Conservation (phyloP, 768 basidiomycete species). For the Lactarius deliciosus region DNA sequence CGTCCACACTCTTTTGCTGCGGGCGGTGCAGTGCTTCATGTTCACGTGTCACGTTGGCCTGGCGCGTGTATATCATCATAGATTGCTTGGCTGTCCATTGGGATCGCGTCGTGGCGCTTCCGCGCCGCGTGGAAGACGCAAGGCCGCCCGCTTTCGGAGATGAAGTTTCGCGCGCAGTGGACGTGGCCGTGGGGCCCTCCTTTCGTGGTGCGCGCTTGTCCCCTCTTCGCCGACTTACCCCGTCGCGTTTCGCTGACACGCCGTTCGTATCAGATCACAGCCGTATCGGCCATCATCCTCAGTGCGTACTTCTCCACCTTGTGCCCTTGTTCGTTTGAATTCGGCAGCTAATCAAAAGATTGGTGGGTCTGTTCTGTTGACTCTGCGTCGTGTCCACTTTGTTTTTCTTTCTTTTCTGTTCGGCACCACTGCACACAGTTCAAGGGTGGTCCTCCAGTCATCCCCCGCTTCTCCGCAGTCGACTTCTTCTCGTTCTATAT, state of each 20-base stretch:
- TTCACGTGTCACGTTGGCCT: background rate
- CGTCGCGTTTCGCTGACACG: conserved; percentile 13
- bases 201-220: conserved; percentile 57
- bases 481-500: conserved; percentile 81
- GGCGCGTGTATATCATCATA: conserved; percentile 32
- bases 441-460: conserved; percentile 85
- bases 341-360: no score
- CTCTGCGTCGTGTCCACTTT: no score
- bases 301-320: conserved; percentile 41
- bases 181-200: conserved; percentile 84
- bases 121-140: conserved; percentile 75
- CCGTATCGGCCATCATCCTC: conserved; percentile 59
- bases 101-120: conserved; percentile 80
- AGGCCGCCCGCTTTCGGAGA: conserved; percentile 61
- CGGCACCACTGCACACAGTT: conserved; percentile 44
- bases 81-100: conserved; percentile 90
- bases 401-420: background rate
- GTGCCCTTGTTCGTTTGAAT: no score
- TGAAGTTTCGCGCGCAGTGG: conserved; percentile 76
- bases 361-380: no score
- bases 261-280: conserved; percentile 43
- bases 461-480: conserved; percentile 59
- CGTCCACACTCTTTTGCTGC: no score
- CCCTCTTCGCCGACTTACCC: background rate
- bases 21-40: background rate